These are phyloP conservation scores for Potentilla sterilis DNA, from an alignment of 306 rosid genomes.

Conservation along the genomic window DNA sequence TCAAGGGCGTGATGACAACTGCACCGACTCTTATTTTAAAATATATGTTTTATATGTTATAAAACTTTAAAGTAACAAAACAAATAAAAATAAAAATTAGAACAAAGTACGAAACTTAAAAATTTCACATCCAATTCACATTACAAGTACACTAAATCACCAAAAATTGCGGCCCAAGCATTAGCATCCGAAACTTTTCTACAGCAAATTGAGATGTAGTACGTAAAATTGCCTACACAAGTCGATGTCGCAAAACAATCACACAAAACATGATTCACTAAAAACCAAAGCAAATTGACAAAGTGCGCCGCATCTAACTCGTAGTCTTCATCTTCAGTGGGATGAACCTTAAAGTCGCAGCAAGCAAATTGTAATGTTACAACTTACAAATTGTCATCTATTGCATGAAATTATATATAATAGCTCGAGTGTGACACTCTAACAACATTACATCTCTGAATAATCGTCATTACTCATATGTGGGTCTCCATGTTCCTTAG, in stretches of 20 bases:
- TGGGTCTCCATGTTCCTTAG: neutral
- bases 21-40: too few relatives aligned
- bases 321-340: neutral
- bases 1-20: too few relatives aligned
- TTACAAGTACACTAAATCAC: neutral
- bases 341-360: neutral
- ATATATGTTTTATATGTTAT: too few relatives aligned
- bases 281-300: neutral
- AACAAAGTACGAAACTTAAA: neutral
- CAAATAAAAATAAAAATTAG: too few relatives aligned
- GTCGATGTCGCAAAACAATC: neutral
- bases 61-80: too few relatives aligned
- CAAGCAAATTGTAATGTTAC: neutral
- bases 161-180: neutral
- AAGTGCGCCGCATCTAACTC: neutral
- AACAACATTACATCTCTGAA: constrained; percentile 17
- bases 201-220: neutral
- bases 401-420: neutral
- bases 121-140: neutral
- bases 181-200: neutral
- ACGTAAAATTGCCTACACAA: neutral
- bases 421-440: constrained; percentile 13
- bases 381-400: neutral
- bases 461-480: neutral
- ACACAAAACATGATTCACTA: neutral